Evolutionary conservation across 2,329 filamentous ascomycete genomes (phyloP), one percentile per base, ranked within the genome.

Genomic region (Alternaria ethzedia): DNA sequence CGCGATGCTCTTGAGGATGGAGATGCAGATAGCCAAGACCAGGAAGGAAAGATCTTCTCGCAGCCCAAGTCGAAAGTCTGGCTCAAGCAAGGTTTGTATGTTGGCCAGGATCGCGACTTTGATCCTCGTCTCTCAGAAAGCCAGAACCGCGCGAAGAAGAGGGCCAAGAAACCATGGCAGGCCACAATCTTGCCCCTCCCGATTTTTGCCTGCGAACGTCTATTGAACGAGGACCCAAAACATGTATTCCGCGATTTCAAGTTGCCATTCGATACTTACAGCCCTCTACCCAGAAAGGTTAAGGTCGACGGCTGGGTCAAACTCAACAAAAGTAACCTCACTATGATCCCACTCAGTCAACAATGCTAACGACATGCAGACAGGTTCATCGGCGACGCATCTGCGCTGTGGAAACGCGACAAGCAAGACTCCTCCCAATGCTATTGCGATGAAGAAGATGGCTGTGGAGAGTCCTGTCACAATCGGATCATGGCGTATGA

Each of bases 401-500:
- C 86, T 25, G 87, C 90, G 11, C 86, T 91, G 72, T 97, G 94
- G 93, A 92, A 92, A 78, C 93, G 93, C 74, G 91, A 91, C 41
- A 88, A 90, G 63, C 87, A 90, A 70, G 89, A 93, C 71, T 87
- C 92, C 65, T 93, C 91, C 63, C 88, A 89, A 61, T 92, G 90
- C 63, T 76, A 75, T 57, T 80, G 79, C 50, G 68, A 69, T 25
- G 69, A 74, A 7, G 91, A 94, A 57, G 89, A 90, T 57, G 94
- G 93, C 36, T 98, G 96, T 74, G 92, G 89, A 67, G 93, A 97
- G 67, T 87, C 91, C 72, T 99, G 96, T 81, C 92, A 97, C 76
- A 99, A 99, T 79, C 87, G 94, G 66, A 94, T 94, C 79, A 98
- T 98, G 94, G 89, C 97, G 59, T 98, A 97, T 79, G 96, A 99